A percentile compares a stretch with the other conserved stretches of the same genome.
phyloP scores from a whole-genome alignment of 495 filamentous ascomycete species.

The Lasiosphaeria miniovina region DNA sequence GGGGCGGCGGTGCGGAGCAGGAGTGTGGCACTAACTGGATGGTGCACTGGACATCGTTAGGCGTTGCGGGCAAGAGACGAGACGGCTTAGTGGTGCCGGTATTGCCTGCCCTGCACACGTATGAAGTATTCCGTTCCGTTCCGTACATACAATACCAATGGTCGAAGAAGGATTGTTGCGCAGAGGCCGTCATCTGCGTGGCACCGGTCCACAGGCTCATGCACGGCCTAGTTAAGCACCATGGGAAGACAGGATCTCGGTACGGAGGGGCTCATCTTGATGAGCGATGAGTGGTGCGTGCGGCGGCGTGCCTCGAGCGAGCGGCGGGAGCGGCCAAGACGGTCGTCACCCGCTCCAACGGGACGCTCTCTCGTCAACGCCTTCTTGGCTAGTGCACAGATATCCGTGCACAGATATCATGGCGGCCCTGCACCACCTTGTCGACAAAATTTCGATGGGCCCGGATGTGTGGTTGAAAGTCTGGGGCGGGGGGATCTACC shows the following conservation, averaged over 20 bases:
- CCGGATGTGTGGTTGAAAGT: background rate
- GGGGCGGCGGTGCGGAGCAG: background rate
- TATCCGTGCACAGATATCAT: no score
- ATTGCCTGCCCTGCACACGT: no score
- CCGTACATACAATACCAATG: background rate
- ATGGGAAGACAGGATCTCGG: background rate
- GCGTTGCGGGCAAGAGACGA: no score
- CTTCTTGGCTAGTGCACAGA: no score
- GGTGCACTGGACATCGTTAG: no score
- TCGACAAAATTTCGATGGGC: background rate
- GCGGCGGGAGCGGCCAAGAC: background rate
- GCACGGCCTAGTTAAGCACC: conserved; percentile 1
- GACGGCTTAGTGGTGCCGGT: no score
- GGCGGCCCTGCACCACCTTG: background rate
- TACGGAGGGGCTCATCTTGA: background rate
- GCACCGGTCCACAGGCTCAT: background rate
- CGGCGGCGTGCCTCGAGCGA: no score
- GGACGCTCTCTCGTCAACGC: no score
- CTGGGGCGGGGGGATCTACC: background rate
- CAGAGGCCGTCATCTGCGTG: background rate
- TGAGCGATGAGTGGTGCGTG: background rate
- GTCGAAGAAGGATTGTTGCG: background rate
- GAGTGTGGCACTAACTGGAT: no score
- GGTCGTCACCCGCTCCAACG: background rate
- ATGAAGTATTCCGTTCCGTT: no score